phyloP scores from a whole-genome alignment of 805 yeast species.

The Torulaspora indica region DNA sequence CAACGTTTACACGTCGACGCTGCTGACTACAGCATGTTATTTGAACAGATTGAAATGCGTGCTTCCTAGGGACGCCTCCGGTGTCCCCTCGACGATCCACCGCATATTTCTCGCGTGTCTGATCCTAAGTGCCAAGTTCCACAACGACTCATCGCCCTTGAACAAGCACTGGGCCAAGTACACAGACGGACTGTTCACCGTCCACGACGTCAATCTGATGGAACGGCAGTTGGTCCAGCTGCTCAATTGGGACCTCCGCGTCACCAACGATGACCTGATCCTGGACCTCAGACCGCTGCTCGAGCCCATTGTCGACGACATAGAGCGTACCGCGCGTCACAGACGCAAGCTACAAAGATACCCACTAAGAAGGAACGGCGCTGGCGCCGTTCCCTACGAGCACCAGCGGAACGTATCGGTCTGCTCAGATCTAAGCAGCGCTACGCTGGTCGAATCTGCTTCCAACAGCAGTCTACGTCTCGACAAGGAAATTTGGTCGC shows the following conservation, averaged over 20 bases:
- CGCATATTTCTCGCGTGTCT: conserved; percentile 70
- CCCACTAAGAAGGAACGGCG: conserved; percentile 5
- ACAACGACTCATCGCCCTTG: conserved; percentile 74
- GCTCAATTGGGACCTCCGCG: conserved; percentile 66
- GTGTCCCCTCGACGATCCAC: conserved; percentile 75
- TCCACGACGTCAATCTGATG: conserved; percentile 71
- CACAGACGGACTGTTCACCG: conserved; percentile 65
- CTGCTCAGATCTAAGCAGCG: conserved; percentile 22
- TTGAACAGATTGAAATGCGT: conserved; percentile 55
- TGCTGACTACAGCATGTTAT: conserved; percentile 67
- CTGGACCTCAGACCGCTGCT: conserved; percentile 66
- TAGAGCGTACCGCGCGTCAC: conserved; percentile 32
- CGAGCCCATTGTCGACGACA: conserved; percentile 59
- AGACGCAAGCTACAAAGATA: conserved; percentile 17
- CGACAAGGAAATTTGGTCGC: conserved; percentile 10
- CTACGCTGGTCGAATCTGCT: conserved; percentile 16
- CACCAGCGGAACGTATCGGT: conserved; percentile 23
- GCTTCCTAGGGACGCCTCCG: conserved; percentile 67
- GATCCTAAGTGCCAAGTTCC: conserved; percentile 66
- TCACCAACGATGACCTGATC: conserved; percentile 63
- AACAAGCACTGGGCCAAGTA: conserved; percentile 76
- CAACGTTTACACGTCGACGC: conserved; percentile 74
- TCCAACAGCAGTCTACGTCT: conserved; percentile 6
- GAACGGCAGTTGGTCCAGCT: conserved; percentile 68
- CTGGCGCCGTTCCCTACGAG: conserved; percentile 15